Base-by-base conservation (phyloP, 352 stramenopile genomes). In the Pythium sukuiense region DNA sequence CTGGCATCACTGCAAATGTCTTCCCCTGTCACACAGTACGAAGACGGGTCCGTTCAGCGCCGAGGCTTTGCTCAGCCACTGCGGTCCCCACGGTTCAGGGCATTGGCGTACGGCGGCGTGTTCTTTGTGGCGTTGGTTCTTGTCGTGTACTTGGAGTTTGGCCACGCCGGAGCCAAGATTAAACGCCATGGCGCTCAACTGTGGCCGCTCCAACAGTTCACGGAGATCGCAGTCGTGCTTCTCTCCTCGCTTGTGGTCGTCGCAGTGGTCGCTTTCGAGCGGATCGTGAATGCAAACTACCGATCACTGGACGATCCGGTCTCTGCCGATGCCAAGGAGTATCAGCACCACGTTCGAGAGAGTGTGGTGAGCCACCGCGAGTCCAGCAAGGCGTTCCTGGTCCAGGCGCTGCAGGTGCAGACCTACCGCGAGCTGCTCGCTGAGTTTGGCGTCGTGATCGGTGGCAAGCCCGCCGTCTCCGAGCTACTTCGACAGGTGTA, bases 141-240 rank as follows among this genome's bases (percentile, higher is more conserved):
- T 6, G 12, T 64, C 4, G 12, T 29, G 14, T 53, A 43, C 39
- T 18, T 76, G 14, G 57, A 70, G 53, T 77, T 63, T 43, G 71
- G 67, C 5, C 35, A 14, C 35, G 35, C 35, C 9, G 35, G 35
- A 3, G 35, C 55, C 59, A 75, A 70, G 53, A 70, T 77, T 57
- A 56, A 67, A 11, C 41, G 33, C 14, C 6, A 52, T 0, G 55
- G 67, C 14, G 39, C 52, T 27, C 30, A 53, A 1, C 46, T 76
- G 18, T 80, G 70, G 73, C 33, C 55, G 3, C 7, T 77, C 20
- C 55, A 77, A 30, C 48, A 63, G n/a, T 58, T 72, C 18, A 54
- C 69, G 2, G 56, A 76, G 58, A 50, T 62, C 32, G 18, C 29
- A 0, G n/a, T 53, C 2, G 35, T 41, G 6, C 35, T 41, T 41